Evolutionary conservation across 352 stramenopile genomes (phyloP).

Genomic region (Phytophthora rubi): DNA sequence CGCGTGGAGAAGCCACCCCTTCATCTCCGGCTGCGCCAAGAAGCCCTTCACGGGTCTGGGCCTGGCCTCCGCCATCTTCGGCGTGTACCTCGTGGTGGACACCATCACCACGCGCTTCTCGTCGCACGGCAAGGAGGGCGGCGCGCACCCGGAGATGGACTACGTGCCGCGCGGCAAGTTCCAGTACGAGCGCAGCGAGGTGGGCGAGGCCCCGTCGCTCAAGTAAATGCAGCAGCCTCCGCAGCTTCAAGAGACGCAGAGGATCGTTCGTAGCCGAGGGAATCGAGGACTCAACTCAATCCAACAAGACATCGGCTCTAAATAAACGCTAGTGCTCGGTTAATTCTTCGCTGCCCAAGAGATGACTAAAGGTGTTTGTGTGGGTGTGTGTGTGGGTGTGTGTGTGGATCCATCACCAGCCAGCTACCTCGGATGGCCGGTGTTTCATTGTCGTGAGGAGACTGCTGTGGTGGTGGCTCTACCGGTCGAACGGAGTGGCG

Average conservation of each 20-base stretch:
- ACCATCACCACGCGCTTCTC: slow-evolving; percentile 53
- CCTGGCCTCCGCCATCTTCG: slow-evolving; percentile 79
- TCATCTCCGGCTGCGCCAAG: slow-evolving; percentile 83
- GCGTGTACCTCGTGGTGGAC: slow-evolving; percentile 80
- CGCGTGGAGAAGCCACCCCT: slow-evolving; percentile 89
- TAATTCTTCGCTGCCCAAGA: slow-evolving; percentile 5
- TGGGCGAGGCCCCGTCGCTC: slow-evolving; percentile 65
- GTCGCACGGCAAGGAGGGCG: slow-evolving; percentile 38
- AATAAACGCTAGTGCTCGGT: slow-evolving; percentile 40
- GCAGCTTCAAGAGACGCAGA: not conserved
- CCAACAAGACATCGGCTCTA: slow-evolving; percentile 15
- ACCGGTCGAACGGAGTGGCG: slow-evolving; percentile 23
- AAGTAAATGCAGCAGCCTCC: slow-evolving; percentile 19
- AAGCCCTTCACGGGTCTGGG: slow-evolving; percentile 87
- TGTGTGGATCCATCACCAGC: slow-evolving; percentile 5
- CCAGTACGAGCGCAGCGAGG: slow-evolving; percentile 61
- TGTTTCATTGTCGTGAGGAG: slow-evolving; percentile 3
- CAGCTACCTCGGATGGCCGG: slow-evolving; percentile 23
- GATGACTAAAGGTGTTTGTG: slow-evolving; percentile 9
- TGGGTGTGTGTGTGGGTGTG: not conserved
- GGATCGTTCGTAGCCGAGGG: not conserved
- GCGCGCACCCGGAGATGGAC: slow-evolving; percentile 39
- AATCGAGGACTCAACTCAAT: not conserved
- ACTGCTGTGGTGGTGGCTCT: slow-evolving; percentile 1
- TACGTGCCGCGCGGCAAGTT: slow-evolving; percentile 53